Conservation (phyloP, 2,329 filamentous ascomycete genomes). For the Fusarium sp. region DNA sequence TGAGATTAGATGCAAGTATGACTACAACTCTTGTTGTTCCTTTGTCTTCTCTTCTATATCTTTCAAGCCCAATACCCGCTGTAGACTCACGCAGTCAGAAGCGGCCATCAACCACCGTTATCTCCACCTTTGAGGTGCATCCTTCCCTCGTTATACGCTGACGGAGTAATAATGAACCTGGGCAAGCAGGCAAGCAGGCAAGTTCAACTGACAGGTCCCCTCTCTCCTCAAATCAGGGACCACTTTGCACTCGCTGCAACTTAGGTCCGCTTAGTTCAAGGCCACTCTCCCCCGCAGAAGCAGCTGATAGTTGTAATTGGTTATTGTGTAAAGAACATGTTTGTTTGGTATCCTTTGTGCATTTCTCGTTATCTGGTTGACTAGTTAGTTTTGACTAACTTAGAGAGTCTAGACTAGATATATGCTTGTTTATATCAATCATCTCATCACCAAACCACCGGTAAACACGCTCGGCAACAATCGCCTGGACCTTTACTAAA, state of each 20-base stretch:
- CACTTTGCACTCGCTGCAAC: conserved; percentile 4
- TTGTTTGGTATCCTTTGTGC: too few species aligned
- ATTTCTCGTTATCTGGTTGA: background rate
- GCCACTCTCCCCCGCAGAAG: conserved; percentile 13
- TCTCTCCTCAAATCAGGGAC: conserved; percentile 1
- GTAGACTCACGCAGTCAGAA: background rate
- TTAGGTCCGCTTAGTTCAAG: background rate
- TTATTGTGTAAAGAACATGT: too few species aligned
- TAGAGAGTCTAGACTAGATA: too few species aligned
- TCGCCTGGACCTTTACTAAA: conserved; percentile 11
- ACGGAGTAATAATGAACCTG: background rate
- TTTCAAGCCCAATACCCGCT: too few species aligned
- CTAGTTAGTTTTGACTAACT: too few species aligned
- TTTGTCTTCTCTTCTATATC: too few species aligned
- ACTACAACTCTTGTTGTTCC: too few species aligned
- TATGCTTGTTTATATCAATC: background rate
- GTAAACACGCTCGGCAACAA: background rate
- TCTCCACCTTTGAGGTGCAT: too few species aligned
- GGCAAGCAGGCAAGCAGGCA: too few species aligned
- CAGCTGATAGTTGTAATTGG: background rate
- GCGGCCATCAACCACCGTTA: conserved; percentile 23
- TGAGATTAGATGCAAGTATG: too few species aligned
- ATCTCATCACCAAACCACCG: background rate
- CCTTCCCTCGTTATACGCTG: background rate
- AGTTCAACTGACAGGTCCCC: background rate